Evolutionary conservation across 495 filamentous ascomycete genomes (phyloP), one percentile per base, ranked within the genome.

Genomic region (Xylaria grammica): DNA sequence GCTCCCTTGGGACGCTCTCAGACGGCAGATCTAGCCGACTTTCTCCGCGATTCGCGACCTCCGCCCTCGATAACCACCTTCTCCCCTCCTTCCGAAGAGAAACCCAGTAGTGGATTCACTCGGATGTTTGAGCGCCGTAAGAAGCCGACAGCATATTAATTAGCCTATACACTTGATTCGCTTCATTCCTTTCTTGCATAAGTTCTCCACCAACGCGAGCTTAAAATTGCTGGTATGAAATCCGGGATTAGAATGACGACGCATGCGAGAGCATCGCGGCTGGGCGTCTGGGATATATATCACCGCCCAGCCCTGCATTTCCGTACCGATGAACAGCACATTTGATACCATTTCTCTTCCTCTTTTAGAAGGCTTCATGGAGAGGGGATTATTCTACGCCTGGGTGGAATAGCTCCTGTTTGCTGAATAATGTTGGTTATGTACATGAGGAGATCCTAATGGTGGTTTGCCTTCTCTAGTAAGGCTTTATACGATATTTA

Each of bases 1-100:
- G 77, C 84, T 9, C 71, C 76, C 8, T 77, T 76, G 56, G 71
- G 24, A 54, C 77, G 44, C 62, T 63, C 63, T 65, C 67, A 65
- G 81, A 93, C 90, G 3, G 86, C 85, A 44, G 91, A 93, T 32
- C 75, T 96, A 58, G 91, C 92, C 2, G 89, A 91, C 66, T 96
- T 96, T 74, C 77, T 97, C 15, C 86, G 84, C 44, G 89, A 88
- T 63, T 90, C 89, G 24, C 91, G 84, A 20, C 91, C 92, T n/a
- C 90, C 91, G 26, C 71, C 74, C n/a, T 61, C 65, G 38, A 56
- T 70, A 52, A 52, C 65, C 26, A 65, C 65, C 1, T 64, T 67
- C 22, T 46, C 40, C 1, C 44, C 72, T 20, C 62, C 67, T 4
- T 52, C 69, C 29, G 67, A 71, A 48, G 70, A 62, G 8, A 72